phyloP scores from a whole-genome alignment of 805 yeast species.

The Saturnispora quitensis region DNA sequence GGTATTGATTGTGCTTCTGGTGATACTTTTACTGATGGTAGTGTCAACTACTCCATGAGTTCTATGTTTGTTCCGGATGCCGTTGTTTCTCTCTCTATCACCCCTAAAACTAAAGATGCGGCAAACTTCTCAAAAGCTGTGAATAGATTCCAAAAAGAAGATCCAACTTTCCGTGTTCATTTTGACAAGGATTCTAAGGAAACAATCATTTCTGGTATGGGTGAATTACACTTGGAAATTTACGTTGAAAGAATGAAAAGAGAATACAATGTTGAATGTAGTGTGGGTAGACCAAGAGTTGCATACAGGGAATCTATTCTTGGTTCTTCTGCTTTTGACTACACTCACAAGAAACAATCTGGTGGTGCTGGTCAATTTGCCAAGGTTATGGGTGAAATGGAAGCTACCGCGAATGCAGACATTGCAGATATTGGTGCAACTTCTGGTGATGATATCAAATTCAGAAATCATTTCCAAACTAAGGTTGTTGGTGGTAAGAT shows the following conservation, averaged over 20 bases:
- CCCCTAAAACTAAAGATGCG: constrained; percentile 80
- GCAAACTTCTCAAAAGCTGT: constrained; percentile 93
- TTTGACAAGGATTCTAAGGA: constrained; percentile 89
- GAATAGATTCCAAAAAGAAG: constrained; percentile 96
- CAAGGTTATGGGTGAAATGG: constrained; percentile 80
- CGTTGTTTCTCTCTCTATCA: constrained; percentile 85
- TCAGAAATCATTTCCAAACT: constrained; percentile 68
- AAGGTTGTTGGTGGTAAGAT: constrained; percentile 95
- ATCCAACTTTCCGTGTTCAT: constrained; percentile 93
- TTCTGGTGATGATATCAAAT: constrained; percentile 24
- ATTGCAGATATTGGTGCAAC: constrained; percentile 30
- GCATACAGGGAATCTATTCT: constrained; percentile 93
- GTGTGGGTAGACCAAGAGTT: constrained; percentile 96
- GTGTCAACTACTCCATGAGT: constrained; percentile 76
- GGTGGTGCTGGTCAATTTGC: constrained; percentile 99
- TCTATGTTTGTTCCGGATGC: constrained; percentile 99
- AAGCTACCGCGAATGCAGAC: constrained; percentile 40
- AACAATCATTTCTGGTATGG: constrained; percentile 88
- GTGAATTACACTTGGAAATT: constrained; percentile 93
- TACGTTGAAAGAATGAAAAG: constrained; percentile 97
- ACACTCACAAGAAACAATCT: constrained; percentile 93
- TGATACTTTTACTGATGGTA: constrained; percentile 89
- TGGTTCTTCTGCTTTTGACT: constrained; percentile 68
- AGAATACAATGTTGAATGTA: constrained; percentile 92
- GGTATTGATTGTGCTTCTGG: constrained; percentile 99